Base-by-base conservation (phyloP, 2,329 filamentous ascomycete species). In the Aspergillus terreus region DNA sequence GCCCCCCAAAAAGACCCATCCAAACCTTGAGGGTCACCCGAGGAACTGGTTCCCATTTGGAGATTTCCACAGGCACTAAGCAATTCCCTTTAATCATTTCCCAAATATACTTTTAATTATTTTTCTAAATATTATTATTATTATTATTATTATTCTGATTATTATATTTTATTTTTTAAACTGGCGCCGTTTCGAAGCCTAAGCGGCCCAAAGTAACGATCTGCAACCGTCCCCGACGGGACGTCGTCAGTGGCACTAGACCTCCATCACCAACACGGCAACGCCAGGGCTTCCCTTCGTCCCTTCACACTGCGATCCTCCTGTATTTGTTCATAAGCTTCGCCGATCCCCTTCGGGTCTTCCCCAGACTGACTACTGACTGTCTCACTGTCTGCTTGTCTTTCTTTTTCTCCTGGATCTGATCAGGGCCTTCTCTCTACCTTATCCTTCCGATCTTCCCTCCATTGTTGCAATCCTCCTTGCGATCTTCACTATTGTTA, bases 281-380 rank as follows among this genome's bases (percentile, higher is more conserved):
- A 58, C 51, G 55, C 53, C 58, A 60, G 58, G 58, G 58, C 60
- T 59, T 59, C 55, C 57, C 56, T 64, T 63, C 59, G 59, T 64
- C 60, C 56, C 62, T 61, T 65, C 60, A 64, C 59, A 55, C 61
- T 62, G 62, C 53, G 58, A 65, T 61, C 62, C 38, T 41, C 38
- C 58, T 64, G 60, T 63, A 60, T 64, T 65, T 66, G 67, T 69
- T 71, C 69, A 70, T 71, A 72, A 72, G 69, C 69, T 71, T 71
- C 68, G 69, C 66, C 69, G 69, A 72, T 72, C 69, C 68, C 68
- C 68, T 69, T 65, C 51, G 54, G 54, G 57, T 55, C 58, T 62
- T 69, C 68, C 69, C 69, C 69, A 69, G 68, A 71, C 63, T 63
- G 58, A 27, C 19, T 19, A 19, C 19, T 19, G 19, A 27, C 25